Base-by-base conservation (phyloP, 2,329 filamentous ascomycete genomes). In the Anthostomella pinea region DNA sequence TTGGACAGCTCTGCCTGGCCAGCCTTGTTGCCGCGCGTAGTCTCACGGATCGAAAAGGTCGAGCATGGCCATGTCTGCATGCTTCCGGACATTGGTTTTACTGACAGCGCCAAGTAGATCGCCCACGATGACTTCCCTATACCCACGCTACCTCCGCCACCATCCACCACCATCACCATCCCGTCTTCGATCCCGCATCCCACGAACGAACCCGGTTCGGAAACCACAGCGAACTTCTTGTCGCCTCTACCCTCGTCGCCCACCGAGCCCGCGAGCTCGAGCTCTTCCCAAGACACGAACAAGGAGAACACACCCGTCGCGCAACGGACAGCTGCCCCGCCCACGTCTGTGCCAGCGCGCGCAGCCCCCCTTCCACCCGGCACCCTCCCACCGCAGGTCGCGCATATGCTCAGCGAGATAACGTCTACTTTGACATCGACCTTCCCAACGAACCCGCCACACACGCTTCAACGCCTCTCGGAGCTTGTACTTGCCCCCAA, bases 391-490 rank as follows among this genome's bases (percentile, higher is more conserved):
- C 70, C 72, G 6, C 80, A 82, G 45, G 69, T 91, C 32, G 65
- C 72, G 39, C 70, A 73, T 35, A 77, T 87, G 57, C 65, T 87
- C 30, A 59, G 64, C 41, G 77, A 77, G 39, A 82, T 87, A 47
- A 72, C 65, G 24, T 62, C 64, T 5, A 80, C 82, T 11, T 69
- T 95, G 24, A 70, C 65, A 32, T 71, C 69, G 3, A 77, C 75
- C 48, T 98, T 98, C 63, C 59, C 77, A 15, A 68, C 71, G 3
- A 77, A 85, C 51, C 91, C 93, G 1, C 93, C 93, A 0, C 88
- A 97, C 60, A 97, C 93, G 3, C 77, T 96, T 44, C 93, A 98
- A 65, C 85, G 93, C 24, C 76, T 98, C 15, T 81, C 89, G 15
- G 93, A 98, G 69, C 81, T 97, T 19, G 70, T 95, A 4, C 71